A percentile compares a stretch with the other conserved stretches of the same genome.
These are phyloP conservation scores for Lentinus tigrinus DNA, from an alignment of 768 basidiomycete species.

Conservation along the genomic window DNA sequence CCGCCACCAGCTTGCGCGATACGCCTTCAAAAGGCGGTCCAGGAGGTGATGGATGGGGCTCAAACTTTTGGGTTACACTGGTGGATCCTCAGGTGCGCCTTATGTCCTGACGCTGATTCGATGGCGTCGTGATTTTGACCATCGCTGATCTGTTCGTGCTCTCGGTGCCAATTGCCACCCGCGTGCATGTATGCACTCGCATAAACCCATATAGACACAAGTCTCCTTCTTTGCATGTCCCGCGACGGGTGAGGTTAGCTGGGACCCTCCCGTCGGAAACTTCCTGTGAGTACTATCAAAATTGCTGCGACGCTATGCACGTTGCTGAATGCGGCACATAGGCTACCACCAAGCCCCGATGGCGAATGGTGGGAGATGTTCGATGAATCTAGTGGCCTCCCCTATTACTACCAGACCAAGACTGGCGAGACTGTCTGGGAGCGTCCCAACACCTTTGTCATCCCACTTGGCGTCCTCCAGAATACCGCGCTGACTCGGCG, in stretches of 20 bases:
- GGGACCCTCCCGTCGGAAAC: constrained; percentile 88
- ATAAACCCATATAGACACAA: constrained; percentile 33
- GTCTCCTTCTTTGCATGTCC: constrained; percentile 89
- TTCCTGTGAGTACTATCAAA: constrained; percentile 64
- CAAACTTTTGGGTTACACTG: constrained; percentile 93
- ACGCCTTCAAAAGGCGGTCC: constrained; percentile 1
- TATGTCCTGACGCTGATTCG: constrained; percentile 39
- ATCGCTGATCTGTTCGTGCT: neutral
- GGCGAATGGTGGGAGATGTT: constrained; percentile 97
- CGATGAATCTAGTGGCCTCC: constrained; percentile 80
- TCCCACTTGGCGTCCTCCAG: constrained; percentile 87
- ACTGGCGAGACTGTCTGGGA: constrained; percentile 92
- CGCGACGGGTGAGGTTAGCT: constrained; percentile 86
- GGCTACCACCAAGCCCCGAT: constrained; percentile 76
- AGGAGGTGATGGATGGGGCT: constrained; percentile 60
- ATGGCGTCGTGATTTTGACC: constrained; percentile 24
- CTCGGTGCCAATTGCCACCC: neutral
- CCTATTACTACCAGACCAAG: constrained; percentile 95
- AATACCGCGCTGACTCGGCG: constrained; percentile 73
- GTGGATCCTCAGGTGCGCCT: constrained; percentile 78
- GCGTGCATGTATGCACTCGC: neutral
- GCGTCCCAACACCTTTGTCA: constrained; percentile 84
- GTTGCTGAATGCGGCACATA: constrained; percentile 26
- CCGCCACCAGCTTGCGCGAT: constrained; percentile 14
- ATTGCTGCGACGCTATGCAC: neutral